phyloP scores from a whole-genome alignment of 495 filamentous ascomycete species.

The Podospora conica region DNA sequence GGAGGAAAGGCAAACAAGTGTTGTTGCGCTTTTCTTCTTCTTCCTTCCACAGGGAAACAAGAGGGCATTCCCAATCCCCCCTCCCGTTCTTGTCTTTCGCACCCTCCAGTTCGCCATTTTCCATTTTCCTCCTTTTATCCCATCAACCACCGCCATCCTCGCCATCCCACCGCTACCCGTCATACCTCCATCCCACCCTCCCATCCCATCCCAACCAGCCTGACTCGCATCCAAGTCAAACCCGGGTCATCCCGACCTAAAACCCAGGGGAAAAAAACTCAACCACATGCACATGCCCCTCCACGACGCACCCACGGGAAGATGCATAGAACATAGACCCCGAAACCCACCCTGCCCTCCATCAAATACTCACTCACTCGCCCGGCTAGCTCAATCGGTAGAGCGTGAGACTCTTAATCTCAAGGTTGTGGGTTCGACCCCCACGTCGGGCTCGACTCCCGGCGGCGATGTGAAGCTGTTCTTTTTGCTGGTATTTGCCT shows the following conservation, averaged over 20 bases:
- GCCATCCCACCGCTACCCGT: too few species aligned
- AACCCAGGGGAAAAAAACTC: not conserved
- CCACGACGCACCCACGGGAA: not conserved
- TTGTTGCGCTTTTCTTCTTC: too few species aligned
- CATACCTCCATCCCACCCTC: too few species aligned
- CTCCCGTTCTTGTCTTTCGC: too few species aligned
- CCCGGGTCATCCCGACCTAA: too few species aligned
- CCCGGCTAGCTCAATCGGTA: conserved; percentile 72
- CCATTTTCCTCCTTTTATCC: not conserved
- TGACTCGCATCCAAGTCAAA: too few species aligned
- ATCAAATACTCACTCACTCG: not conserved
- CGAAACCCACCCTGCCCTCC: not conserved
- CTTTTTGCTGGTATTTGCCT: too few species aligned
- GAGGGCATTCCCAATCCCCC: not conserved
- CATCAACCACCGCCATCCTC: not conserved
- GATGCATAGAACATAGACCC: not conserved
- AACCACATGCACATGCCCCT: not conserved
- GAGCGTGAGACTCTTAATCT: conserved; percentile 70
- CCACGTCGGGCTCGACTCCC: not conserved
- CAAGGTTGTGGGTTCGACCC: not conserved
- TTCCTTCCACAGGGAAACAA: too few species aligned
- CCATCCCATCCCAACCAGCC: not conserved
- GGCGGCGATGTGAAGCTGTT: not conserved
- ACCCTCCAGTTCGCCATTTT: too few species aligned
- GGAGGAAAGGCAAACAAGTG: too few species aligned